Percentiles rank a stretch among this genome's conserved stretches.
These are phyloP conservation scores for Abrus precatorius DNA, from an alignment of 306 rosid genomes.

Conservation along the genomic window DNA sequence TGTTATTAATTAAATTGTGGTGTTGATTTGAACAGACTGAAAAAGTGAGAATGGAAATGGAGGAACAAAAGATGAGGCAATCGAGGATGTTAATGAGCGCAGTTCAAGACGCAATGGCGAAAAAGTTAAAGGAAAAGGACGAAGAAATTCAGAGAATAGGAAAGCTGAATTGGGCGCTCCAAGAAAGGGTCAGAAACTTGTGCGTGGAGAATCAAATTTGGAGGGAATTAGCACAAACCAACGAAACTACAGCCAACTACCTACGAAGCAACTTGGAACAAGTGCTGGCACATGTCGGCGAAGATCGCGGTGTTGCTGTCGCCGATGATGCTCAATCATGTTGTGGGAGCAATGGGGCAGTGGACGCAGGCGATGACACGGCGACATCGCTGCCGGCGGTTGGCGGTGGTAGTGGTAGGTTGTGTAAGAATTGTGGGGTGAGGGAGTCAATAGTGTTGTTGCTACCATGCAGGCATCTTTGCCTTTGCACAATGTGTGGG, in stretches of 20 bases:
- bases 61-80: constrained; percentile 66
- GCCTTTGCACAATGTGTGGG: constrained; percentile 86
- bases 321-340: constrained; percentile 68
- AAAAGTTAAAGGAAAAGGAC: constrained; percentile 80
- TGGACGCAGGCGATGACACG: constrained; percentile 21
- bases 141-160: constrained; percentile 78
- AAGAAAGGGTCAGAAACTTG: constrained; percentile 67
- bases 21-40: constrained; percentile 62
- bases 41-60: constrained; percentile 69
- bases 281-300: constrained; percentile 62
- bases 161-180: constrained; percentile 75
- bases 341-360: constrained; percentile 69
- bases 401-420: constrained; percentile 24
- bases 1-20: neutral
- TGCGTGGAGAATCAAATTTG: constrained; percentile 82
- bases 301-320: constrained; percentile 23
- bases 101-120: constrained; percentile 63
- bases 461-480: constrained; percentile 92
- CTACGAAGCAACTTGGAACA: constrained; percentile 74
- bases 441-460: constrained; percentile 78
- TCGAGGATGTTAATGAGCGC: constrained; percentile 59
- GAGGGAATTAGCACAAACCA: constrained; percentile 80
- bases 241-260: constrained; percentile 81
- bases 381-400: constrained; percentile 12
- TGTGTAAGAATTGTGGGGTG: constrained; percentile 74